Percentiles rank a stretch among this genome's conserved stretches.
Conservation (phyloP, 2,329 filamentous ascomycete species). For the Talaromyces pinophilus region DNA sequence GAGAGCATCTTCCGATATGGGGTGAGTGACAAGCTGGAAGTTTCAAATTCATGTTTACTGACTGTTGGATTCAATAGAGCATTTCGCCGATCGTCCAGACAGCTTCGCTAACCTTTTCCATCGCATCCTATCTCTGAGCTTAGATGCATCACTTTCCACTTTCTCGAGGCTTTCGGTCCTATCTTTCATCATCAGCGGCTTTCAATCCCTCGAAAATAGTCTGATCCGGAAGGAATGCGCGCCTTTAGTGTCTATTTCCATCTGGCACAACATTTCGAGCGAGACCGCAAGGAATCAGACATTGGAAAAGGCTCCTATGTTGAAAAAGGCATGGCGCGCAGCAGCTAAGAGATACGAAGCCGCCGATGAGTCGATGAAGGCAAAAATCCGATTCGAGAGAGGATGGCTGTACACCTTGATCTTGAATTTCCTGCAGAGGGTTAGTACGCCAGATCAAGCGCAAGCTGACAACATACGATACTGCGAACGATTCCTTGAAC, state of each 20-base stretch:
- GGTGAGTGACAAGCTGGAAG: conserved; percentile 51
- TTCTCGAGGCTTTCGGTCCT: conserved; percentile 78
- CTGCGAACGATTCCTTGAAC: conserved; percentile 90
- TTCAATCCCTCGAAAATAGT: conserved; percentile 86
- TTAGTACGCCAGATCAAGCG: conserved; percentile 58
- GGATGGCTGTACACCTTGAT: conserved; percentile 89
- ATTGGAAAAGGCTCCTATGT: conserved; percentile 70
- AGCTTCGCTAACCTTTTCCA: conserved; percentile 90
- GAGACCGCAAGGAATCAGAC: conserved; percentile 72
- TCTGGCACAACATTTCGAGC: conserved; percentile 89
- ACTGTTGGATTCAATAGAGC: conserved; percentile 48
- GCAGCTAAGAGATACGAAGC: conserved; percentile 82
- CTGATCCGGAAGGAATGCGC: conserved; percentile 95
- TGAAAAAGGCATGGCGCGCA: conserved; percentile 89
- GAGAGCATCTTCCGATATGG: conserved; percentile 87
- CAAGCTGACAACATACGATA: conserved; percentile 69
- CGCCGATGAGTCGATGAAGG: conserved; percentile 76
- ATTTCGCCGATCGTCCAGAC: conserved; percentile 73
- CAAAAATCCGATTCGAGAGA: conserved; percentile 82
- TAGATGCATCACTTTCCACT: conserved; percentile 67
- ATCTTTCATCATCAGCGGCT: conserved; percentile 84
- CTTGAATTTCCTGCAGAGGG: conserved; percentile 74
- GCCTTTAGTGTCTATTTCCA: conserved; percentile 87
- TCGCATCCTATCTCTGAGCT: conserved; percentile 81
- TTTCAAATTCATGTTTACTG: conserved; percentile 19